Conservation (phyloP, 306 rosid species). For the Hylodesmum podocarpum region DNA sequence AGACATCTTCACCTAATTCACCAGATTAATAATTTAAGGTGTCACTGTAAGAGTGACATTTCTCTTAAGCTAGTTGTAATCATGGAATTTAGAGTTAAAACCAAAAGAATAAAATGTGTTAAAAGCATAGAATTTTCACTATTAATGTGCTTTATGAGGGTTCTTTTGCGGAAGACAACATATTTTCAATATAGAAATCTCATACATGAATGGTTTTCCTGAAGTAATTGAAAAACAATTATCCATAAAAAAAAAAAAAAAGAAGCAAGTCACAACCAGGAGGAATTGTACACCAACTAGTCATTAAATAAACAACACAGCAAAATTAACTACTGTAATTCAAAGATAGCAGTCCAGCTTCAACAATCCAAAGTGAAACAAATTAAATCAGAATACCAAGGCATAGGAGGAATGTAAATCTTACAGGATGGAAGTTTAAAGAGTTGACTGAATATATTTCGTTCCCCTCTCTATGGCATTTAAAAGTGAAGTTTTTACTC, state of each 20-base stretch:
- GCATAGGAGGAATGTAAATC: slow-evolving; percentile 30
- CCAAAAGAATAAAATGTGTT: neutral
- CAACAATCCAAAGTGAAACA: neutral
- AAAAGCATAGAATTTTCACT: neutral
- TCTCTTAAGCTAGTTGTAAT: neutral
- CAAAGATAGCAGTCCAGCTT: slow-evolving; percentile 8
- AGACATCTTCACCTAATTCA: neutral
- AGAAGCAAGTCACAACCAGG: neutral
- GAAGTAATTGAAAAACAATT: too few species aligned
- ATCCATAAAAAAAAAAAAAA: neutral
- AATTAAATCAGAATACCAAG: slow-evolving; percentile 12
- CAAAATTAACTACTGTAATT: neutral
- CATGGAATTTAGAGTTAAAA: neutral
- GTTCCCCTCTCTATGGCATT: slow-evolving; percentile 87
- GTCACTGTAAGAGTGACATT: neutral
- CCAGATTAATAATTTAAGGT: neutral
- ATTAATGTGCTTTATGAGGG: neutral
- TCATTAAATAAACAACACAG: neutral
- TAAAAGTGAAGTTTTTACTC: slow-evolving; percentile 88
- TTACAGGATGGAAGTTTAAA: slow-evolving; percentile 94
- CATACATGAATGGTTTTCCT: too few species aligned
- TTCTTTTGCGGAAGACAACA: neutral
- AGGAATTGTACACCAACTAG: neutral
- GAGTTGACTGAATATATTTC: slow-evolving; percentile 94
- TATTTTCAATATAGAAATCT: neutral